Evolutionary conservation across 768 basidiomycete genomes (phyloP), one percentile per base, ranked within the genome.

Genomic region (Cystofilobasidium ferigula): DNA sequence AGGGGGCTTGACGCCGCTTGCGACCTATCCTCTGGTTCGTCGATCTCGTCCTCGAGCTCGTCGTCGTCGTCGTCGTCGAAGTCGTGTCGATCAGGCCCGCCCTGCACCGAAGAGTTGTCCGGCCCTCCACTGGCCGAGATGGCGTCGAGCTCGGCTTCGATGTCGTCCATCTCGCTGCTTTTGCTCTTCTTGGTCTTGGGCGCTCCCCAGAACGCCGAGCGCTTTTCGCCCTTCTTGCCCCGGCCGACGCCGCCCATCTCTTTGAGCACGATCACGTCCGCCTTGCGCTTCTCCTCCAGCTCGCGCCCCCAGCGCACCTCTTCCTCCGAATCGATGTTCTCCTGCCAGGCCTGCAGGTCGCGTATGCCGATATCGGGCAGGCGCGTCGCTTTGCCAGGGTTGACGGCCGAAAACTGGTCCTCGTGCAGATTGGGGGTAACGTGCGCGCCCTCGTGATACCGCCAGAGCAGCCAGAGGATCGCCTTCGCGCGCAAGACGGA

Each of bases 111-210:
- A 26, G 84, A 92, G 45, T 47, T 13, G 45, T 47, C 45, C 22
- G 45, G 45, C 71, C 82, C 88, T 7, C 58, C 75, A 68, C 84
- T 85, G 62, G 71, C 73, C 47, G 81, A 83, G 10, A 81, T 86
- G 63, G 89, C 92, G 73, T 78, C 81, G 71, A 86, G 84, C 74
- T 81, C 93, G 66, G 85, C 83, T 73, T 85, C 86, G 69, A 81
- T 84, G 40, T 90, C 88, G 22, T 88, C 93, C 73, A 93, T 94
- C 75, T 93, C 92, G 71, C 87, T 87, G 28, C 86, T 81, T 61
- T 88, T 91, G 67, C 83, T 93, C 62, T 80, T 91, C 68, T 87
- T 87, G 22, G 92, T 92, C 74, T 88, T 93, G 72, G 84, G 93
- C 71, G 84, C 84, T n/a, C 62, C 71, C 75, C 38, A 32, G 13